These are phyloP conservation scores for Chaetomiaceae sp. DNA, from an alignment of 2,329 filamentous ascomycete genomes.

Conservation along the genomic window DNA sequence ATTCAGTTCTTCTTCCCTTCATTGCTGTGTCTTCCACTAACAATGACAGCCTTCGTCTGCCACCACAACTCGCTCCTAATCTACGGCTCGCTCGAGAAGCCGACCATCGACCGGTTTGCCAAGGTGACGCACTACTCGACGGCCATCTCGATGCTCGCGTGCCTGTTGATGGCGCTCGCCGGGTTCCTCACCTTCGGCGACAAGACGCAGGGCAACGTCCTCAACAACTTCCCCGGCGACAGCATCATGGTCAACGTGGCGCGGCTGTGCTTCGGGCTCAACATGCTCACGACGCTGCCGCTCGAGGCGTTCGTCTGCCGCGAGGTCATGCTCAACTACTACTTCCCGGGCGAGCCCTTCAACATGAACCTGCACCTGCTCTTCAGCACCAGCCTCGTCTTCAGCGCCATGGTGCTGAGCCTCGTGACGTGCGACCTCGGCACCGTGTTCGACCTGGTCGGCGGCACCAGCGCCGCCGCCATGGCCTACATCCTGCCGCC, in stretches of 20 bases:
- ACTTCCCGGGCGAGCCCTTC: constrained; percentile 63
- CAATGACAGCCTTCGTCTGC: constrained; percentile 56
- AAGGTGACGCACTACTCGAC: constrained; percentile 93
- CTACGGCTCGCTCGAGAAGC: constrained; percentile 89
- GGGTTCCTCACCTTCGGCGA: constrained; percentile 93
- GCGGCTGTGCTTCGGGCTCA: constrained; percentile 89
- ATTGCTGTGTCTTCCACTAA: not conserved
- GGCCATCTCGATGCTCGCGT: constrained; percentile 82
- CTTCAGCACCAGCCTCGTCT: constrained; percentile 77
- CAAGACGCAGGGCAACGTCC: constrained; percentile 85
- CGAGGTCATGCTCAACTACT: constrained; percentile 91
- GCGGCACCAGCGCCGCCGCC: constrained; percentile 87
- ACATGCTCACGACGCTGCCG: constrained; percentile 96
- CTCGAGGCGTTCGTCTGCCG: constrained; percentile 96
- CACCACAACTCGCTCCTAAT: constrained; percentile 97
- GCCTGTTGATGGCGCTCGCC: constrained; percentile 76
- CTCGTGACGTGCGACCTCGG: constrained; percentile 90
- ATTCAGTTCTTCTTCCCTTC: constrained; percentile 2
- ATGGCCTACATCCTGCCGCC: constrained; percentile 94
- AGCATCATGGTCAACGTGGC: constrained; percentile 94
- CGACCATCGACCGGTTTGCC: constrained; percentile 91
- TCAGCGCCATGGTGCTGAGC: constrained; percentile 68
- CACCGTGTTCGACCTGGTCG: constrained; percentile 90
- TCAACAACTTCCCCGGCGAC: constrained; percentile 92
- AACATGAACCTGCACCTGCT: constrained; percentile 78